Base-by-base conservation (phyloP, 2,329 filamentous ascomycete genomes). In the Ophiostoma australiae region DNA sequence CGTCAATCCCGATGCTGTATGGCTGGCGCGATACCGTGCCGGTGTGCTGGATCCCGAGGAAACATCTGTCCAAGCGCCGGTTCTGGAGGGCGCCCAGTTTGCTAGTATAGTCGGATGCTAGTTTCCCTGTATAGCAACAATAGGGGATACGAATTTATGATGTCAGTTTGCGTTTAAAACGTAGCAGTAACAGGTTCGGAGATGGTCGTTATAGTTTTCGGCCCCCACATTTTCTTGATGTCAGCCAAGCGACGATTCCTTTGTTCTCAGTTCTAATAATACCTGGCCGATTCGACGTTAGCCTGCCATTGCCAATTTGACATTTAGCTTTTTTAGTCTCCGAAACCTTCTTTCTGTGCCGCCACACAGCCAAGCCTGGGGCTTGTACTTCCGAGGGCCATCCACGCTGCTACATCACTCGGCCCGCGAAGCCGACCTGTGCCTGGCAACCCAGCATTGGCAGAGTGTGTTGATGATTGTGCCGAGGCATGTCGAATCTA, bases 1-100 rank as follows among this genome's bases (percentile, higher is more conserved):
- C 3, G 80, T 90, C 70, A 93, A 94, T 78, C 82, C 84, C 0
- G 92, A 95, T 81, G 90, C 90, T 1, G 89, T 95, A 4, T 96
- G 92, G 92, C 79, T 94, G 74, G 82, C 82, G 58, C 79, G 86
- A 76, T 85, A 86, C 71, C 41, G 67, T 0, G 33, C 48, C 6
- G 72, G 73, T 4, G 68, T 63, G 80, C 70, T 76, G 78, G 58
- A 78, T 76, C 13, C 84, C 84, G 68, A 55, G 8, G 55, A 44
- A 11, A n/a, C 35, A 5, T 72, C 39, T 39, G 11, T 37, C 5
- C 31, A 33, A 10, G 75, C 78, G 31, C 74, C 74, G 5, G 39
- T 63, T 17, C 41, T 73, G 63, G 73, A 73, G 1, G 74, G 74
- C 4, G 71, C 73, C 6, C 3, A 27, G 17, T 75, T 75, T 73